Conservation (phyloP, 2,329 filamentous ascomycete genomes). For the Aspergillus ustus region DNA sequence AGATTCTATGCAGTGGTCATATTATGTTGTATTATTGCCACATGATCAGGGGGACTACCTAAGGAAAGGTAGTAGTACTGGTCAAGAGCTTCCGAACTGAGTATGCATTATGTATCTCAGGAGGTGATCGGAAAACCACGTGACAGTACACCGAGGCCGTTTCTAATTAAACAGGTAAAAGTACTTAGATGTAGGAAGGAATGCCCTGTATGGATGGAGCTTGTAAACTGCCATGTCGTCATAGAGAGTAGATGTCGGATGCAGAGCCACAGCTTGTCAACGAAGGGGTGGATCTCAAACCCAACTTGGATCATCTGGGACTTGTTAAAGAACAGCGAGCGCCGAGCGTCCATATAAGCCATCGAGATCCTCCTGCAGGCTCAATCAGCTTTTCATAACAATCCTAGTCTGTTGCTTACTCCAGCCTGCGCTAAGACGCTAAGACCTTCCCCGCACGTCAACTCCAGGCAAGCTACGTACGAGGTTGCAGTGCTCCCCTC, state of each 20-base stretch:
- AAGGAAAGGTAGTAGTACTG: no score
- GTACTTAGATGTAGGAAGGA: not conserved
- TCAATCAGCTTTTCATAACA: not conserved
- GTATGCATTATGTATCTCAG: no score
- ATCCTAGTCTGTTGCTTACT: not conserved
- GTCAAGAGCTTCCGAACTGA: not conserved
- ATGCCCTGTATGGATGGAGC: not conserved
- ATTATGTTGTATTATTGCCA: not conserved
- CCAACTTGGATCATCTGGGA: not conserved
- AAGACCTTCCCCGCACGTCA: constrained; percentile 28
- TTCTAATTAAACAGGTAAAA: not conserved
- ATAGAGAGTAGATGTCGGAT: constrained; percentile 2
- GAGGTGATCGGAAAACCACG: not conserved
- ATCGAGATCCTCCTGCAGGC: not conserved
- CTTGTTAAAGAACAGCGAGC: not conserved
- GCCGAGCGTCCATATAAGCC: constrained; percentile 4
- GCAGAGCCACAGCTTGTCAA: not conserved
- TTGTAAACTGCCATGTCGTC: constrained; percentile 2
- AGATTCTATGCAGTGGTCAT: not conserved
- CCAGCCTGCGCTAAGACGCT: constrained; percentile 7
- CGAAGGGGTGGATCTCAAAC: constrained; percentile 7
- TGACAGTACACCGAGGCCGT: not conserved
- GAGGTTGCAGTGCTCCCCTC: constrained; percentile 19
- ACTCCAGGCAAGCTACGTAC: constrained; percentile 6
- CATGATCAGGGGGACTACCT: not conserved